A percentile compares a stretch with the other conserved stretches of the same genome.
Evolutionary conservation across 176 grass and related monocot species (phyloP).

Genomic region (Eremochloa ophiuroides): DNA sequence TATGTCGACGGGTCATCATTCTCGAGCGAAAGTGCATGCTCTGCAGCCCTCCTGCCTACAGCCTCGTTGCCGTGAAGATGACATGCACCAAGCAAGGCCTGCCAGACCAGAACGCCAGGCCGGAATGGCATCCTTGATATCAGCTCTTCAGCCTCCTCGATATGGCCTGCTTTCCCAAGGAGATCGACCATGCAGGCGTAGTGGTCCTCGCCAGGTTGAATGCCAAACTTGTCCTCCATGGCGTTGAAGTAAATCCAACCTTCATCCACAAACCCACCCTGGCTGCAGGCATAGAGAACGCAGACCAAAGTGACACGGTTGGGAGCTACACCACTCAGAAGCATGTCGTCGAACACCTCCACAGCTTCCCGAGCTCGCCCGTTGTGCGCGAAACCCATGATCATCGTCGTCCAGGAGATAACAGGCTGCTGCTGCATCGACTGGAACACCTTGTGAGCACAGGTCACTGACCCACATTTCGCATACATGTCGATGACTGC

Average conservation of each 20-base stretch:
- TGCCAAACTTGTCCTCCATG: slow-evolving; percentile 37
- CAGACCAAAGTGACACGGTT: slow-evolving; percentile 51
- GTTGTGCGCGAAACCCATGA: slow-evolving; percentile 53
- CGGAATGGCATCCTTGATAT: slow-evolving; percentile 46
- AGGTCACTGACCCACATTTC: slow-evolving; percentile 31
- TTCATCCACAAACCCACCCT: slow-evolving; percentile 49
- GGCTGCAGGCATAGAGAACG: slow-evolving; percentile 48
- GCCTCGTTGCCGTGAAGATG: slow-evolving; percentile 42
- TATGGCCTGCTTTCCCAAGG: slow-evolving; percentile 49
- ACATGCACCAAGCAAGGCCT: slow-evolving; percentile 45
- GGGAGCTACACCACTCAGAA: slow-evolving; percentile 18
- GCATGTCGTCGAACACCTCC: slow-evolving; percentile 47
- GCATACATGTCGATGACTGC: slow-evolving; percentile 65
- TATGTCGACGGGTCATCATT: slow-evolving; percentile 56
- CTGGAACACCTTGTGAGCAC: slow-evolving; percentile 35
- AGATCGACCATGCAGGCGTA: slow-evolving; percentile 70
- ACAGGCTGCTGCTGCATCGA: slow-evolving; percentile 30
- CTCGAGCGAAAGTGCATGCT: slow-evolving; percentile 25
- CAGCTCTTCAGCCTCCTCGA: slow-evolving; percentile 44
- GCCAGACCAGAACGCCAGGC: slow-evolving; percentile 44
- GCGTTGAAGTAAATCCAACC: slow-evolving; percentile 55
- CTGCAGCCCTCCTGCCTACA: slow-evolving; percentile 41
- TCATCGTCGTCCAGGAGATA: slow-evolving; percentile 52
- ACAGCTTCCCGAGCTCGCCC: slow-evolving; percentile 33
- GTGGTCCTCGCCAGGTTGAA: slow-evolving; percentile 52